Conservation (phyloP, 2,329 filamentous ascomycete species). For the Cercospora janseana region DNA sequence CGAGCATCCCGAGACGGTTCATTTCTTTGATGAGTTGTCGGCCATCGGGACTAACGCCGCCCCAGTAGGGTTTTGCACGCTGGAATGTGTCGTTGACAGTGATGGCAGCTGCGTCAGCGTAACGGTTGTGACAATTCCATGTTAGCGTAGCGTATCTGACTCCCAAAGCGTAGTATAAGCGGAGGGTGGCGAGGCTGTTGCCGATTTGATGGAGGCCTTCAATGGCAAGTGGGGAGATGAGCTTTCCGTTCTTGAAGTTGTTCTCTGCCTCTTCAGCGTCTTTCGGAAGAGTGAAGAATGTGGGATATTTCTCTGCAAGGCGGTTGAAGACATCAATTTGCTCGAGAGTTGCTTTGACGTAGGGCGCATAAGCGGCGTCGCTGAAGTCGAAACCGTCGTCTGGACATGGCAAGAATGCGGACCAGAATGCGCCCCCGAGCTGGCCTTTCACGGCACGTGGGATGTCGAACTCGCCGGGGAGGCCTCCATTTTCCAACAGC, state of each 20-base stretch:
- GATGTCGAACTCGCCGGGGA: slow-evolving; percentile 73
- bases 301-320: slow-evolving; percentile 62
- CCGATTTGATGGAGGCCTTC: slow-evolving; percentile 94
- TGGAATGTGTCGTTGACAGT: slow-evolving; percentile 44
- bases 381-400: slow-evolving; percentile 69
- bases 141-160: slow-evolving; percentile 86
- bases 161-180: slow-evolving; percentile 72
- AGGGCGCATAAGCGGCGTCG: slow-evolving; percentile 66
- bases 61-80: slow-evolving; percentile 58
- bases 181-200: slow-evolving; percentile 73
- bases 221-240: slow-evolving; percentile 76
- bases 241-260: slow-evolving; percentile 48
- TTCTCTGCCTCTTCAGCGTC: slow-evolving; percentile 61
- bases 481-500: slow-evolving; percentile 67
- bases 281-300: slow-evolving; percentile 64
- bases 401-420: slow-evolving; percentile 77
- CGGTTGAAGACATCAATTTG: slow-evolving; percentile 73
- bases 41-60: slow-evolving; percentile 71
- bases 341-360: slow-evolving; percentile 65
- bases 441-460: slow-evolving; percentile 68
- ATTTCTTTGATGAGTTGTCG: slow-evolving; percentile 74
- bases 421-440: slow-evolving; percentile 90
- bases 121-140: slow-evolving; percentile 90
- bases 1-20: slow-evolving; percentile 93
- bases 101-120: slow-evolving; percentile 77